A percentile compares a stretch with the other conserved stretches of the same genome.
phyloP scores from a whole-genome alignment of 2,329 filamentous ascomycete species.

The Chaetomiaceae sp. region DNA sequence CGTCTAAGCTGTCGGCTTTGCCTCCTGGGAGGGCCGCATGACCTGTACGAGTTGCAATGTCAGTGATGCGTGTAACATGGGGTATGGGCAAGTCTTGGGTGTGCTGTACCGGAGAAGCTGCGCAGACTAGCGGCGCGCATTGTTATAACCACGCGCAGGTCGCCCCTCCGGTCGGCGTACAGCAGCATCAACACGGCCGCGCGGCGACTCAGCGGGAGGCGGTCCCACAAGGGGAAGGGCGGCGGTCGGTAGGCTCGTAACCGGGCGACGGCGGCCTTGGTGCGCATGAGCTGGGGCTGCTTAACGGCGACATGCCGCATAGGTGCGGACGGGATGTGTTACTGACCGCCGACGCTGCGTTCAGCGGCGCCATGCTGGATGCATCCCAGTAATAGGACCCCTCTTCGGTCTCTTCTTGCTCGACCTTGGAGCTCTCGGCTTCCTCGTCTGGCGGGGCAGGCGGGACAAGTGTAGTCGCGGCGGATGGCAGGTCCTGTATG shows the following conservation, averaged over 20 bases:
- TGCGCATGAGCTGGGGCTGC: slow-evolving; percentile 10
- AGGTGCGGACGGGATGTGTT: slow-evolving; percentile 2
- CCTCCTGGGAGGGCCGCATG: slow-evolving; percentile 84
- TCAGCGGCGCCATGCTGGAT: slow-evolving; percentile 51
- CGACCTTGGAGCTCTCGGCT: background rate
- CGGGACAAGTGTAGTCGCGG: slow-evolving; percentile 1
- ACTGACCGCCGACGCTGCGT: slow-evolving; percentile 49
- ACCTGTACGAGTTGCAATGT: slow-evolving; percentile 33
- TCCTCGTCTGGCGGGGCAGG: slow-evolving; percentile 1
- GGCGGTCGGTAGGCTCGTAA: slow-evolving; percentile 56
- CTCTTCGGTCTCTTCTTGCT: slow-evolving; percentile 26
- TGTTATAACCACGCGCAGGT: slow-evolving; percentile 65
- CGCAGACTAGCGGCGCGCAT: slow-evolving; percentile 59
- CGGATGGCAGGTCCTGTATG: slow-evolving; percentile 17
- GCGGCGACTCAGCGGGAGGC: slow-evolving; percentile 57
- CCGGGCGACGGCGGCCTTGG: slow-evolving; percentile 52
- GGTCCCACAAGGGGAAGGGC: slow-evolving; percentile 56
- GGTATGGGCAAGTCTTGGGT: background rate
- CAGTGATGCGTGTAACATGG: no score
- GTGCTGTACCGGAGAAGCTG: slow-evolving; percentile 54
- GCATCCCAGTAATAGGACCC: slow-evolving; percentile 52
- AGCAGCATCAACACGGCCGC: slow-evolving; percentile 85
- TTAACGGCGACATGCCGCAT: slow-evolving; percentile 5
- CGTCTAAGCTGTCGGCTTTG: slow-evolving; percentile 52
- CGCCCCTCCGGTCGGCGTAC: slow-evolving; percentile 75